Base-by-base conservation (phyloP, 805 yeast species). In the Schizosaccharomyces lindneri region DNA sequence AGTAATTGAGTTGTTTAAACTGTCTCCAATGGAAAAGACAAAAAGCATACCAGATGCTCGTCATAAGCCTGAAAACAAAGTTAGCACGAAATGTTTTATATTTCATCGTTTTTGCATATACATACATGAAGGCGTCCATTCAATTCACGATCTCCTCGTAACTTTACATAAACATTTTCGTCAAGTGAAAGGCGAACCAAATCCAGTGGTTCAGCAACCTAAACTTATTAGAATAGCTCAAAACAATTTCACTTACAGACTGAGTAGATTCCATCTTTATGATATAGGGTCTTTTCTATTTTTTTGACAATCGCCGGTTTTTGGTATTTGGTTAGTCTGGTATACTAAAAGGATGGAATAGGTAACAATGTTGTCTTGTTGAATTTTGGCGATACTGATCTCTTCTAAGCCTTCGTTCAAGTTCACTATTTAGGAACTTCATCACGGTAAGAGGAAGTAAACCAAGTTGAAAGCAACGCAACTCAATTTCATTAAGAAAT, bases 81-180 rank as follows among this genome's bases (percentile, higher is more conserved):
- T 61, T 61, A 61, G 60, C 13, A 60, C 24, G 27, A 19, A 9
- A 13, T 27, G 73, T 80, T 98, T 79, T 65, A 93, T 90, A 21
- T 96, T 97, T 71, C 97, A 82, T 63, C 93, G 79, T 70, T 93
- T 90, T 63, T 93, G 11, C 11, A 13, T 1, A 15, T 32, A 73
- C 80, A 62, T 68, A 78, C 94, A 71, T 89, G 97, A 62, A 93
- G 76, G 64, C 80, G 82, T 3, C 99, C 99, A 36, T 81, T 80
- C 73, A 93, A 79, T 70, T 90, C 96, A 68, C 99, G 79, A 65
- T 93, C 90, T 24, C 96, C 97, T 71, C 97, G 82, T 64, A 93
- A 79, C 70, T 93, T 93, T 63, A 93, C 90, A 68, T 81, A 80
- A 29, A 93, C 87, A 61, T 76, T 75, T 72, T 93, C 97, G 69